phyloP scores from a whole-genome alignment of 2,329 filamentous ascomycete genomes.

The Metarhizium album region DNA sequence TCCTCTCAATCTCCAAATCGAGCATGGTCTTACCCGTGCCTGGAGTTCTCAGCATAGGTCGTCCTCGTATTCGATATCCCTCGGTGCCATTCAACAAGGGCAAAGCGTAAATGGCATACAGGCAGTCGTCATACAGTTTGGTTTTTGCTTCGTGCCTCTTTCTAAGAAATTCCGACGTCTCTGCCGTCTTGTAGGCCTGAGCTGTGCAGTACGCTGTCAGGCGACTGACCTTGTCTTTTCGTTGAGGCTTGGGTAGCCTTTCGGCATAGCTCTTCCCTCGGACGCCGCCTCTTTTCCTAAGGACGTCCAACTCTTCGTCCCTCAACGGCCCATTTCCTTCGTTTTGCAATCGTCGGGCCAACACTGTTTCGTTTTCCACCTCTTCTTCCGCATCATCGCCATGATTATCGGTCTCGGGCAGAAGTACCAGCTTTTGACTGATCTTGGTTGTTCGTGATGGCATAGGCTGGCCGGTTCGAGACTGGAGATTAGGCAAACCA shows the following conservation, averaged over 20 bases:
- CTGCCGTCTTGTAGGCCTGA: slow-evolving; percentile 81
- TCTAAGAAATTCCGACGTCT: slow-evolving; percentile 79
- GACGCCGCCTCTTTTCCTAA: slow-evolving; percentile 50
- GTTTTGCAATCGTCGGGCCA: slow-evolving; percentile 31
- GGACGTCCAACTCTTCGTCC: slow-evolving; percentile 56
- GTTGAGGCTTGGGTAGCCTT: slow-evolving; percentile 74
- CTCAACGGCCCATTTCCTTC: slow-evolving; percentile 54
- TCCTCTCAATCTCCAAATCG: slow-evolving; percentile 92
- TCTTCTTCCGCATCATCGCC: slow-evolving; percentile 49
- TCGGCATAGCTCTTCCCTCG: slow-evolving; percentile 88
- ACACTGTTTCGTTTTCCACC: slow-evolving; percentile 31
- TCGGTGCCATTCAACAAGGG: slow-evolving; percentile 77
- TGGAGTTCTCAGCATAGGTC: slow-evolving; percentile 83
- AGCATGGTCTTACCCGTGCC: slow-evolving; percentile 81
- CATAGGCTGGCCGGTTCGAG: slow-evolving; percentile 46
- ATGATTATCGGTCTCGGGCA: slow-evolving; percentile 67
- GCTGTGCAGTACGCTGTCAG: slow-evolving; percentile 96
- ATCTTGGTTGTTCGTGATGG: slow-evolving; percentile 87
- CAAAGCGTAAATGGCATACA: slow-evolving; percentile 91
- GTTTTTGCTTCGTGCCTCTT: slow-evolving; percentile 83
- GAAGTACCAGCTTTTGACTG: slow-evolving; percentile 89
- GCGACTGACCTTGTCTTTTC: slow-evolving; percentile 77
- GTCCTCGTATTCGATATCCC: slow-evolving; percentile 79
- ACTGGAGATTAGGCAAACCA: slow-evolving; percentile 29
- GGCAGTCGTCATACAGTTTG: slow-evolving; percentile 94